Evolutionary conservation across 2,329 filamentous ascomycete genomes (phyloP).

Genomic region (Alternaria conjuncta): DNA sequence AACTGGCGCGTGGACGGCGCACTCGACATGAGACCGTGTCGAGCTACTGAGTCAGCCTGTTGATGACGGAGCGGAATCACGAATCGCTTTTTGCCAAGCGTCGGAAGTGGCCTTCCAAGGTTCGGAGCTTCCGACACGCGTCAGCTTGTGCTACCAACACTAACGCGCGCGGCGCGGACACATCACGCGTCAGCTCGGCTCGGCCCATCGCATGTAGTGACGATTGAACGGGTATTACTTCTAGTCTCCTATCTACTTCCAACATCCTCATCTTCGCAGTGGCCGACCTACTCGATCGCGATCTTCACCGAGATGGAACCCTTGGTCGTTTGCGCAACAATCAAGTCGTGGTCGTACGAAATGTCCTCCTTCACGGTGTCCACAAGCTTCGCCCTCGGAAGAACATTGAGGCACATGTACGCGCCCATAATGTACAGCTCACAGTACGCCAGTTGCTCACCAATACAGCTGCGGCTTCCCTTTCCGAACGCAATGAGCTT

Average conservation of each 20-base stretch:
- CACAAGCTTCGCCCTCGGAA: slow-evolving; percentile 30
- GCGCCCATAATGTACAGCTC: slow-evolving; percentile 35
- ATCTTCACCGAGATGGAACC: slow-evolving; percentile 33
- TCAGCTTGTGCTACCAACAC: neutral
- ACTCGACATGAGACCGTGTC: neutral
- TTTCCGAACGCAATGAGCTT: slow-evolving; percentile 37
- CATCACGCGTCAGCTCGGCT: neutral
- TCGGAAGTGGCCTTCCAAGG: neutral
- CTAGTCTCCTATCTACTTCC: neutral
- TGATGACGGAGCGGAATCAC: neutral
- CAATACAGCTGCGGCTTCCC: slow-evolving; percentile 39
- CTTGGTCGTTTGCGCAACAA: slow-evolving; percentile 34
- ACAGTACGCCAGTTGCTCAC: slow-evolving; percentile 38
- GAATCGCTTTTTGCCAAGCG: neutral
- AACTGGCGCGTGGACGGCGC: neutral
- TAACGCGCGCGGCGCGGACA: neutral
- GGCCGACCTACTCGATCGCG: slow-evolving; percentile 23
- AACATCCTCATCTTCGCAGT: neutral
- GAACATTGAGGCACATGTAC: slow-evolving; percentile 26
- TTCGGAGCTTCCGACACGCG: neutral
- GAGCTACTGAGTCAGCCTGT: neutral
- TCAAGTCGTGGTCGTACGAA: slow-evolving; percentile 33
- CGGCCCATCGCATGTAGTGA: neutral
- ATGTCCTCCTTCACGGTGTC: slow-evolving; percentile 34
- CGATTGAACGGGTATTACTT: neutral